Evolutionary conservation across 2,329 filamentous ascomycete genomes (phyloP).

Genomic region (Aspergillus brasiliensis): DNA sequence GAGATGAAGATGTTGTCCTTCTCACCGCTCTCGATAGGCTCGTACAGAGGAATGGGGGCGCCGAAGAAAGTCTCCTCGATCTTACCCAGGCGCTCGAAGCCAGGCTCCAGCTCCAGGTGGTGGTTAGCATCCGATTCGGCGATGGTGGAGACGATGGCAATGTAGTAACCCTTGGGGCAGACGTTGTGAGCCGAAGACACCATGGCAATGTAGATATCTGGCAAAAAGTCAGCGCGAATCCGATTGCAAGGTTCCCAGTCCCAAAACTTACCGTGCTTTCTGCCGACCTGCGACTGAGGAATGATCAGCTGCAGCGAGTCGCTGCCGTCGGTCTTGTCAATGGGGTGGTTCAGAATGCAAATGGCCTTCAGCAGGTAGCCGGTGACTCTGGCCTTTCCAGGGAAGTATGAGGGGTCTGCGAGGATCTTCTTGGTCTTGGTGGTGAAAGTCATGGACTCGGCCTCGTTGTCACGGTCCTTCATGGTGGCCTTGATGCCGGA

Average conservation of each 20-base stretch:
- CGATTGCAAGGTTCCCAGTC: background rate
- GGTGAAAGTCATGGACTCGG: slow-evolving; percentile 81
- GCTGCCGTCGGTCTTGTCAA: slow-evolving; percentile 82
- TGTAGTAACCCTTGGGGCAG: slow-evolving; percentile 98
- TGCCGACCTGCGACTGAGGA: slow-evolving; percentile 93
- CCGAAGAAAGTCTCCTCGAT: slow-evolving; percentile 99
- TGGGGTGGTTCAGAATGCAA: slow-evolving; percentile 93
- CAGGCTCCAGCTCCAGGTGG: slow-evolving; percentile 90
- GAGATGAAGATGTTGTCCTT: slow-evolving; percentile 95
- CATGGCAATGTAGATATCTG: slow-evolving; percentile 95
- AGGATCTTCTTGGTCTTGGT: slow-evolving; percentile 96
- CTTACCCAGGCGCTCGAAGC: slow-evolving; percentile 85
- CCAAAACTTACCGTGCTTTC: slow-evolving; percentile 77
- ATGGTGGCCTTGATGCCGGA: slow-evolving; percentile 96
- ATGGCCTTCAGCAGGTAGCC: slow-evolving; percentile 95
- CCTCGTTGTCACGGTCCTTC: slow-evolving; percentile 76
- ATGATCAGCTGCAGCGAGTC: slow-evolving; percentile 97
- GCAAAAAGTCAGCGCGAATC: slow-evolving; percentile 21
- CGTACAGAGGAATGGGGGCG: slow-evolving; percentile 88
- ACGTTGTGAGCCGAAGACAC: slow-evolving; percentile 97
- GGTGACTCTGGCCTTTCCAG: slow-evolving; percentile 80
- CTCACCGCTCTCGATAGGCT: slow-evolving; percentile 78
- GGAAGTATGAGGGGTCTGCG: slow-evolving; percentile 96
- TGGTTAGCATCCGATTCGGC: slow-evolving; percentile 90
- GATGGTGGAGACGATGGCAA: slow-evolving; percentile 97